These are phyloP conservation scores for Mucor indicus DNA, from an alignment of 371 early-diverging fungal species.

Conservation along the genomic window DNA sequence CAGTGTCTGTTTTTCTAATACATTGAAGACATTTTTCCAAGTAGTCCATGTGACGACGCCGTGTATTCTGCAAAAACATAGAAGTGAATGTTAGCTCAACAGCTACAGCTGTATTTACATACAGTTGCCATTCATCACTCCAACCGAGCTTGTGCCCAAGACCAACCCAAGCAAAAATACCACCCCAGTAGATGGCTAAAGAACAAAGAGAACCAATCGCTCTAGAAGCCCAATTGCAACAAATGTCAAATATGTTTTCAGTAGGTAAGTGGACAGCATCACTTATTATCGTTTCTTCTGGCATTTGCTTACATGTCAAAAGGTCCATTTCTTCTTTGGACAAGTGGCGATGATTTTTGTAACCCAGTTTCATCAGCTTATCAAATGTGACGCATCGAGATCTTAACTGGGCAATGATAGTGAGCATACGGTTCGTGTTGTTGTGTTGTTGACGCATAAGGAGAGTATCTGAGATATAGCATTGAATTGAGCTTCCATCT, in stretches of 20 bases:
- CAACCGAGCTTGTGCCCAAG: conserved; percentile 11
- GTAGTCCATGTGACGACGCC: conserved; percentile 21
- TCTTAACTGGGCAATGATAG: conserved; percentile 9
- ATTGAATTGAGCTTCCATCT: conserved; percentile 20
- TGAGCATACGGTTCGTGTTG: conserved; percentile 1
- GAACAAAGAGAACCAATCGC: conserved; percentile 15
- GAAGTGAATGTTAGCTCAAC: conserved; percentile 18
- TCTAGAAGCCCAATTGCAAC: conserved; percentile 12
- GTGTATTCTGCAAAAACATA: conserved; percentile 22
- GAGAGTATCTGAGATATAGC: conserved; percentile 21
- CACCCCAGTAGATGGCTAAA: conserved; percentile 7
- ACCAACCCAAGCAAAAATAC: conserved; percentile 18
- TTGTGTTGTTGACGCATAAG: conserved; percentile 25
- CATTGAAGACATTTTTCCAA: conserved; percentile 9
- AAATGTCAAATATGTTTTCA: conserved; percentile 11
- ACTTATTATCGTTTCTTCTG: conserved; percentile 6
- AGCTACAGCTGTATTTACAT: conserved; percentile 15
- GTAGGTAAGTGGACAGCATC: conserved; percentile 13
- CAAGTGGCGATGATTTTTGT: neutral
- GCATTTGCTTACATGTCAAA: neutral
- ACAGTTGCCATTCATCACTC: conserved; percentile 21
- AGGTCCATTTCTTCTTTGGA: neutral
- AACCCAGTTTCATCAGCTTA: conserved; percentile 1
- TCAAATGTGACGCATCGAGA: conserved; percentile 7
- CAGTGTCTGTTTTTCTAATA: conserved; percentile 4